Conservation (phyloP, 768 basidiomycete species). For the Suillus plorans region DNA sequence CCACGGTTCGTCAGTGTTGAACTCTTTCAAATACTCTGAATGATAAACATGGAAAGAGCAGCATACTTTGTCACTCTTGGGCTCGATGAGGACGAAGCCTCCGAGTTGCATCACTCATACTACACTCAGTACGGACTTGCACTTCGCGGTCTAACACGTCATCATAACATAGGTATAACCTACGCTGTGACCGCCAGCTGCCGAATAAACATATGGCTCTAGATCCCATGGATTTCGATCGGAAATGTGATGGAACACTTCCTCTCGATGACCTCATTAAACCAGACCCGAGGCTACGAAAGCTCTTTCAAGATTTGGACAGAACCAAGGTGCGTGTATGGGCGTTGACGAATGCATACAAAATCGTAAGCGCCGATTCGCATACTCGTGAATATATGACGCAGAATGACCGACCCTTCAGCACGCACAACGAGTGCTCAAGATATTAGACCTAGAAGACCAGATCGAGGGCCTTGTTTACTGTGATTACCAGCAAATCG, state of each 20-base stretch:
- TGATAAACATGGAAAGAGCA: conserved; percentile 25
- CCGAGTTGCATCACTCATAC: conserved; percentile 67
- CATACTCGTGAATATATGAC: conserved; percentile 8
- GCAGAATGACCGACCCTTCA: conserved; percentile 26
- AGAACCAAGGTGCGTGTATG: conserved; percentile 75
- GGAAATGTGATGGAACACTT: conserved; percentile 78
- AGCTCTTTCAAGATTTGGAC: conserved; percentile 78
- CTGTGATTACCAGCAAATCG: conserved; percentile 67
- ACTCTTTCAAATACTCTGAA: not conserved
- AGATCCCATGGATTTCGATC: conserved; percentile 86
- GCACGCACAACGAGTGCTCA: conserved; percentile 82
- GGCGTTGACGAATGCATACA: conserved; percentile 86
- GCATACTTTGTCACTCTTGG: conserved; percentile 77
- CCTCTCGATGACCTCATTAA: conserved; percentile 80
- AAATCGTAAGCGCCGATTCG: conserved; percentile 46
- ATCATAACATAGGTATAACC: conserved; percentile 66
- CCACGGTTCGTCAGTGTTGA: conserved; percentile 49
- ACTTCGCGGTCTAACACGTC: conserved; percentile 70
- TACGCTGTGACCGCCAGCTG: not conserved
- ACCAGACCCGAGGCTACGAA: conserved; percentile 58
- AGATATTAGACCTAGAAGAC: conserved; percentile 70
- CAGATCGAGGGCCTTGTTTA: conserved; percentile 73
- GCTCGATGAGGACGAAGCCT: conserved; percentile 65
- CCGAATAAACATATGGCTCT: not conserved
- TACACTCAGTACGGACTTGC: conserved; percentile 84